Conservation (phyloP, 139 green algal species). For the Chlamydomonas eustigma region DNA sequence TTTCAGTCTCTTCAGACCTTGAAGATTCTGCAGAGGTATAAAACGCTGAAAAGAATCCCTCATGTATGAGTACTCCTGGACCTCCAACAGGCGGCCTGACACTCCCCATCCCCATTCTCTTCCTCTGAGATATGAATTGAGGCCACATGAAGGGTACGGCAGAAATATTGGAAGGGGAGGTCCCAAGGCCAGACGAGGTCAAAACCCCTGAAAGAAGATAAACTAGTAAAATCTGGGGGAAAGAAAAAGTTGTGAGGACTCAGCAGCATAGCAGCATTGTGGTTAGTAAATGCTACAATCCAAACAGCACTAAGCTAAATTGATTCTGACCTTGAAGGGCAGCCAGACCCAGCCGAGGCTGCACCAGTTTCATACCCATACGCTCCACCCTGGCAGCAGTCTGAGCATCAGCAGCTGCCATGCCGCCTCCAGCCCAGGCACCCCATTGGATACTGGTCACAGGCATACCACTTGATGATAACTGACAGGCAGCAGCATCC, state of each 20-base stretch:
- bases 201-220: no score
- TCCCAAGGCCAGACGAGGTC: no score
- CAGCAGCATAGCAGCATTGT: no score
- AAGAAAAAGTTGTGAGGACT: no score
- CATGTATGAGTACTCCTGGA: conserved; percentile 74
- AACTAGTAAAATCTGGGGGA: no score
- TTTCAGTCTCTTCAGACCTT: conserved; percentile 48
- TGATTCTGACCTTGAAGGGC: conserved; percentile 25
- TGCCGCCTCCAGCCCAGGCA: conserved; percentile 46
- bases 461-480: not conserved
- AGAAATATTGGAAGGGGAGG: no score
- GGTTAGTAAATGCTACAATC: no score
- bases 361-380: conserved; percentile 52
- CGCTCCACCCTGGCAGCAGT: conserved; percentile 27
- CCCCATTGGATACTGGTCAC: conserved; percentile 34
- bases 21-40: conserved; percentile 54
- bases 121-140: no score
- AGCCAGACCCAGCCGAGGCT: conserved; percentile 29
- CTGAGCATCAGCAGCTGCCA: conserved; percentile 23
- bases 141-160: no score
- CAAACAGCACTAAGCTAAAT: no score
- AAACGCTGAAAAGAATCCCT: conserved; percentile 75
- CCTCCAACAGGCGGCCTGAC: no score
- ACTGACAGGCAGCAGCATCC: conserved; percentile 34
- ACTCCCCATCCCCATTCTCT: no score